Conservation (phyloP, 805 yeast species). For the Candida fluviatilis region DNA sequence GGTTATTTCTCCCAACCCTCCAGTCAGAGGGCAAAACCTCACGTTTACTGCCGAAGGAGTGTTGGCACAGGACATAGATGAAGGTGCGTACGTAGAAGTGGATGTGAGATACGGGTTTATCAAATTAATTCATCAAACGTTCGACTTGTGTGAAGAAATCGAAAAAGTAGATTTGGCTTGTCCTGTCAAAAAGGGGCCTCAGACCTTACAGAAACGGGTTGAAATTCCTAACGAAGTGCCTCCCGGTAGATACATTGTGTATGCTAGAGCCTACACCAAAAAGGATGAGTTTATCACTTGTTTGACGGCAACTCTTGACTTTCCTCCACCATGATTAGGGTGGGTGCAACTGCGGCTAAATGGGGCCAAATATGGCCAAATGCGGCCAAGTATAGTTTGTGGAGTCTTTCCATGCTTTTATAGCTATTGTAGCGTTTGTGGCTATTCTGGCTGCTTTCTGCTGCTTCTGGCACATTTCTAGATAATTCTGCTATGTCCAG, state of each 20-base stretch:
- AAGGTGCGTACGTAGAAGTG: conserved; percentile 93
- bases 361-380: too few species aligned
- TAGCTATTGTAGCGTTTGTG: too few species aligned
- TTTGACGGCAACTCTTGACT: conserved; percentile 65
- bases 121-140: conserved; percentile 81
- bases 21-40: conserved; percentile 76
- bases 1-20: conserved; percentile 79
- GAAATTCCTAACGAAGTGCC: conserved; percentile 91
- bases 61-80: conserved; percentile 51
- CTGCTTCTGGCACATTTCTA: too few species aligned
- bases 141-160: conserved; percentile 86
- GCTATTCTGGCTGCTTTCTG: too few species aligned
- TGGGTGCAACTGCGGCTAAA: too few species aligned
- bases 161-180: conserved; percentile 81
- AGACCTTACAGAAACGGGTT: conserved; percentile 63
- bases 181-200: conserved; percentile 71
- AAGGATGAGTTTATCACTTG: conserved; percentile 84
- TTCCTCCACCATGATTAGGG: conserved; percentile 37
- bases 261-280: conserved; percentile 84
- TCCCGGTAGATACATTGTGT: conserved; percentile 85
- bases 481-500: too few species aligned
- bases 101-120: conserved; percentile 92
- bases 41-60: conserved; percentile 74
- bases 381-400: too few species aligned
- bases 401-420: too few species aligned